Evolutionary conservation across 306 rosid species (phyloP).

Genomic region (Mucuna pruriens): DNA sequence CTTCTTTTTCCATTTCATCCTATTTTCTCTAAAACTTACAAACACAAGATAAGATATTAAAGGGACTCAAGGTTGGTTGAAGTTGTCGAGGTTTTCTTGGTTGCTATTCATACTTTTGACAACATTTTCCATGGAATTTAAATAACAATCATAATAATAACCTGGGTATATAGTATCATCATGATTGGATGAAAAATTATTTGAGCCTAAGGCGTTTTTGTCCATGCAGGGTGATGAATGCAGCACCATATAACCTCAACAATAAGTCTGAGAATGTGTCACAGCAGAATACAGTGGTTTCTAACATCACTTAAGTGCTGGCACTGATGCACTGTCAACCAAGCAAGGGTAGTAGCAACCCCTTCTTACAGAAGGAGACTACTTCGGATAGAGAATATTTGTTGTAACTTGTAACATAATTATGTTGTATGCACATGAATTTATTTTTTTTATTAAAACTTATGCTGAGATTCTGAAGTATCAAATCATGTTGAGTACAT

Average conservation of each 20-base stretch:
- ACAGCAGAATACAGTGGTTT: slow-evolving; percentile 50
- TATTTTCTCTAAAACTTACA: neutral
- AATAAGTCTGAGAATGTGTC: slow-evolving; percentile 54
- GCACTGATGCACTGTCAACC: slow-evolving; percentile 10
- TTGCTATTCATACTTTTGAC: neutral
- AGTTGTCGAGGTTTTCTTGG: neutral
- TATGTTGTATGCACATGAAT: slow-evolving; percentile 34
- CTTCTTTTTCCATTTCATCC: too few species aligned
- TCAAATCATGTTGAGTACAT: slow-evolving; percentile 15
- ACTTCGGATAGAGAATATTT: slow-evolving; percentile 34
- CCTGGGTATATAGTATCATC: neutral
- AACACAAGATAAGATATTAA: neutral
- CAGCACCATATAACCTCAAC: slow-evolving; percentile 69
- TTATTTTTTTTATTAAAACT: slow-evolving; percentile 30
- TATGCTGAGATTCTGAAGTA: slow-evolving; percentile 33
- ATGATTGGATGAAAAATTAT: neutral
- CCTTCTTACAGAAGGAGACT: slow-evolving; percentile 22
- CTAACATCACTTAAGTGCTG: slow-evolving; percentile 44
- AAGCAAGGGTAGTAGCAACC: slow-evolving; percentile 43
- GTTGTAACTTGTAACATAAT: slow-evolving; percentile 35
- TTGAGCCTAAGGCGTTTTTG: slow-evolving; percentile 9
- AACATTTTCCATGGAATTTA: neutral
- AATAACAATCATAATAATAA: neutral
- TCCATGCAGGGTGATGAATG: slow-evolving; percentile 69
- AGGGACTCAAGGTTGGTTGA: neutral